Conservation (phyloP, 495 filamentous ascomycete species). For the Poronia punctata region DNA sequence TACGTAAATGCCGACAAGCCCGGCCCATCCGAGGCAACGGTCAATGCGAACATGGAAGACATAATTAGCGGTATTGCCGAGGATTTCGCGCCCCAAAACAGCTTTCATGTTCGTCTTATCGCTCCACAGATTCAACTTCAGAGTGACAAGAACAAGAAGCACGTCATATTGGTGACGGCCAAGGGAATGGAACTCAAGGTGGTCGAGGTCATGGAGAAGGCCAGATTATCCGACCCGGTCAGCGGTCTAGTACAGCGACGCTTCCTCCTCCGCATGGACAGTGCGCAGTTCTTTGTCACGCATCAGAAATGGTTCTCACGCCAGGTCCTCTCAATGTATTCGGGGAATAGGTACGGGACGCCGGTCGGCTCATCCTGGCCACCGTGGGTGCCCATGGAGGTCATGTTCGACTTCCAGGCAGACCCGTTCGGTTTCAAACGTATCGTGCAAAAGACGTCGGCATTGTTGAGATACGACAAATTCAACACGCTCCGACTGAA, state of each 20-base stretch:
- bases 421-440: conserved; percentile 93
- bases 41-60: conserved; percentile 44
- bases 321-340: conserved; percentile 82
- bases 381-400: conserved; percentile 94
- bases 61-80: conserved; percentile 69
- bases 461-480: conserved; percentile 90
- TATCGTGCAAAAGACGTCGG: conserved; percentile 90
- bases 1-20: conserved; percentile 63
- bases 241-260: conserved; percentile 91
- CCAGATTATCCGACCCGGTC: conserved; percentile 83
- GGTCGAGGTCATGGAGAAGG: conserved; percentile 95
- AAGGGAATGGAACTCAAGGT: conserved; percentile 97
- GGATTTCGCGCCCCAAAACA: conserved; percentile 90
- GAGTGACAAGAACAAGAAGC: conserved; percentile 93
- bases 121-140: conserved; percentile 96
- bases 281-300: conserved; percentile 95
- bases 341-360: conserved; percentile 86
- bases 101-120: conserved; percentile 88
- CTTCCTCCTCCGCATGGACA: conserved; percentile 90
- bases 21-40: conserved; percentile 20
- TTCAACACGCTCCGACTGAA: conserved; percentile 96
- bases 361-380: conserved; percentile 83
- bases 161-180: conserved; percentile 85
- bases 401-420: conserved; percentile 91
- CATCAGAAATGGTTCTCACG: conserved; percentile 77